Evolutionary conservation across 2,329 filamentous ascomycete genomes (phyloP).

Genomic region (Xylariaceae sp.): DNA sequence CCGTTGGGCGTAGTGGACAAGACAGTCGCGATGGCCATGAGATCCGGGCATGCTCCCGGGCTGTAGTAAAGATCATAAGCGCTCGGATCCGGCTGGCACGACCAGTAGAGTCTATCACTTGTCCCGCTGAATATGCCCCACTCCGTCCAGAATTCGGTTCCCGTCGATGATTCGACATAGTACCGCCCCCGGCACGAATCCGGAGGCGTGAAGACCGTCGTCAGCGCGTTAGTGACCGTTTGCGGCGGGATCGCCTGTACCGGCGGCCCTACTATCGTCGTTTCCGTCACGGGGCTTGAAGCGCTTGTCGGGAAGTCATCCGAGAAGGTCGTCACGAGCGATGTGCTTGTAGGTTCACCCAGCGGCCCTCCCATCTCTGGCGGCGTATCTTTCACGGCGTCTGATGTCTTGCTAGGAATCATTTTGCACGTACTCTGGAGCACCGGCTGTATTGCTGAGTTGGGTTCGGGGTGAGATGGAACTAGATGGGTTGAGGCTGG

Average conservation of each 20-base stretch:
- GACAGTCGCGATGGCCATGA: constrained; percentile 4
- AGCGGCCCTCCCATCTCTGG: not conserved
- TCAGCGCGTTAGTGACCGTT: not conserved
- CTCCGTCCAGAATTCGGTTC: not conserved
- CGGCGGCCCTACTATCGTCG: not conserved
- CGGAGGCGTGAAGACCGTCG: constrained; percentile 11
- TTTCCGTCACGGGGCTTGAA: not conserved
- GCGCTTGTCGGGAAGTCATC: not conserved
- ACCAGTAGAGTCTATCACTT: constrained; percentile 1
- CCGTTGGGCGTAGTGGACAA: not conserved
- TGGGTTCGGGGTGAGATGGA: not conserved
- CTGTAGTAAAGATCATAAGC: constrained; percentile 3
- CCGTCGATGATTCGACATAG: not conserved
- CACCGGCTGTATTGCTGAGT: not conserved
- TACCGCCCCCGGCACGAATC: not conserved
- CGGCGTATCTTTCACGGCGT: not conserved
- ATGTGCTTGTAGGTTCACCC: not conserved
- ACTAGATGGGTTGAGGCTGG: not conserved
- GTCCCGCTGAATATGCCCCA: constrained; percentile 1
- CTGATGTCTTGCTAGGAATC: not conserved
- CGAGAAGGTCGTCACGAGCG: no score
- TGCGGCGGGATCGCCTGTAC: not conserved
- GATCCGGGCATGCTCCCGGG: constrained; percentile 4
- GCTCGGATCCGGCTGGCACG: constrained; percentile 1
- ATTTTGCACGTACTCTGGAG: not conserved